These are phyloP conservation scores for Syzygium syzygioides DNA, from an alignment of 441 rosid genomes.

Conservation along the genomic window DNA sequence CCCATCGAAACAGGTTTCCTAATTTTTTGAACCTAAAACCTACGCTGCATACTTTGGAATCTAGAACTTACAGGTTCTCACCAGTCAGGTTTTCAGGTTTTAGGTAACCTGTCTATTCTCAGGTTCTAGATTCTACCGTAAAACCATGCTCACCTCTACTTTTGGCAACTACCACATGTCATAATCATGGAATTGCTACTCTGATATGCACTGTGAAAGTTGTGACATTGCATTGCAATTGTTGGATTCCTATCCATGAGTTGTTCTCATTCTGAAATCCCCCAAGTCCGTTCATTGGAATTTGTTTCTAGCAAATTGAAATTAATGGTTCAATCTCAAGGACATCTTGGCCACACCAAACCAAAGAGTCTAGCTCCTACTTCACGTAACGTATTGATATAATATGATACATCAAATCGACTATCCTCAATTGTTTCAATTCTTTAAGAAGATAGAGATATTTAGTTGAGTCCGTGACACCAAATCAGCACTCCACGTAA, in stretches of 20 bases:
- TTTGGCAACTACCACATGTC: no score
- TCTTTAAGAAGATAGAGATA: background rate
- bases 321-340: background rate
- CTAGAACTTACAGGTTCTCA: no score
- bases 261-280: background rate
- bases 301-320: accelerated
- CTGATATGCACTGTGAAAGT: no score
- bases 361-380: background rate
- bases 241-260: background rate
- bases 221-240: background rate
- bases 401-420: accelerated
- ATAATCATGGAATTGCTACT: no score
- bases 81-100: no score
- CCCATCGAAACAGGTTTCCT: no score
- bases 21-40: no score
- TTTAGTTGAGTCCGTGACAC: background rate
- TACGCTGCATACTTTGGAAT: no score
- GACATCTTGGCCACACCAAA: background rate
- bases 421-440: background rate
- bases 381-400: accelerated
- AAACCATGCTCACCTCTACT: no score
- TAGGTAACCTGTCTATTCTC: no score
- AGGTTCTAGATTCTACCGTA: no score
- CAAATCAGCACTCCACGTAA: background rate
- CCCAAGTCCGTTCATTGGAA: background rate